Evolutionary conservation across 192 early-diverging fungal species (phyloP), one percentile per base, ranked within the genome.

Genomic region (Coemansia sp.): DNA sequence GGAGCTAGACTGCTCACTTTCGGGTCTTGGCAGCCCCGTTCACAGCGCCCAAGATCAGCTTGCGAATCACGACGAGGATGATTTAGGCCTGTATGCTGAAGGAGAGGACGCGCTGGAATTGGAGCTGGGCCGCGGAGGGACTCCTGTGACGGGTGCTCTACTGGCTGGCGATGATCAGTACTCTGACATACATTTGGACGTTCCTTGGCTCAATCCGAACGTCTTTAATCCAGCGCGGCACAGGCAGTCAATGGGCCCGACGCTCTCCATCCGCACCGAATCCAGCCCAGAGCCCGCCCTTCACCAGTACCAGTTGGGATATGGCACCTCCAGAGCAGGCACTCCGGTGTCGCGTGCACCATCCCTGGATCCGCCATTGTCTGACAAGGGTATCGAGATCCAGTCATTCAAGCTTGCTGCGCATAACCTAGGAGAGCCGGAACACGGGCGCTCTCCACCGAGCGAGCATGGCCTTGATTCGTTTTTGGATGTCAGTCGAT

Each of bases 151-250:
- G 23, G 43, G 26, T 10, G n/a, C 10, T 33, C n/a, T 43, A 18
- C 61, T 52, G 4, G 21, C 6, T 10, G 48, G 8, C 6, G 55
- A 68, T 6, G 65, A 68, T 13, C 36, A 42, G 7, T 38, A 55
- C 7, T 31, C 63, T 12, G 50, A 75, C 36, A 45, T 80, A 1
- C 34, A 71, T n/a, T 36, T 75, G 18, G 69, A 80, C 16, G 72
- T 80, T 25, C 77, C 77, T 12, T 80, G 77, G 77, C 73, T 80
- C 18, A 71, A 80, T 20, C 69, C 69, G 4, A 26, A 42, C 14
- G 28, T 72, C 7, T 35, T 71, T 3, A 25, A 68, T 4, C 23
- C 47, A 0, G n/a, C 34, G 0, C 65, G 35, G 25, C 69, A 28
- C 23, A 64, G 53, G 14, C 36, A 52, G 20, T 41, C 41, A 18